These are phyloP conservation scores for Aspergillus asperescens DNA, from an alignment of 495 filamentous ascomycete species.

Conservation along the genomic window DNA sequence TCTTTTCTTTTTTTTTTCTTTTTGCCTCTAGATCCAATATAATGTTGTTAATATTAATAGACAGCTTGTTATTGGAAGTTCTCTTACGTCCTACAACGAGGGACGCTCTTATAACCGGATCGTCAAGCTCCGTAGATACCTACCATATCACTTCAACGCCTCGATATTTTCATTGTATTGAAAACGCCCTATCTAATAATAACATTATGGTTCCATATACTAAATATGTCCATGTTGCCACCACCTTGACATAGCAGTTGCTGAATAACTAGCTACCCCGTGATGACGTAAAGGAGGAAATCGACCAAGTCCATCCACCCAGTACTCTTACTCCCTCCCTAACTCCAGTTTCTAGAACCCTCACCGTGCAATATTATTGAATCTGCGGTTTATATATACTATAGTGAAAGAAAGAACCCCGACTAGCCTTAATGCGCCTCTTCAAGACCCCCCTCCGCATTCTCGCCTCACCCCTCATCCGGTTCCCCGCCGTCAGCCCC, in stretches of 20 bases:
- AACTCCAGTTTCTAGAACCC: too few species aligned
- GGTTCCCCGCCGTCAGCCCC: constrained; percentile 13
- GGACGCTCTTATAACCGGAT: too few species aligned
- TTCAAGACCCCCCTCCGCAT: constrained; percentile 49
- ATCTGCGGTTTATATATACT: too few species aligned
- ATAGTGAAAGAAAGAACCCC: background rate
- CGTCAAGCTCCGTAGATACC: background rate
- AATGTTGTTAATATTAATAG: too few species aligned
- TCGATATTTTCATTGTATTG: too few species aligned
- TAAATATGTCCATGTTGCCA: background rate
- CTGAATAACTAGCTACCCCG: background rate
- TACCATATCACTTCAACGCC: background rate
- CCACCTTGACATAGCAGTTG: too few species aligned
- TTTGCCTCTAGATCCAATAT: too few species aligned
- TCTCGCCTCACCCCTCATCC: constrained; percentile 30
- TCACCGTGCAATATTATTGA: background rate
- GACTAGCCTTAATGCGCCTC: constrained; percentile 48
- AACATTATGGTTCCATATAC: background rate
- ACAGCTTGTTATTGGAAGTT: too few species aligned
- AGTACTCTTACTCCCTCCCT: background rate
- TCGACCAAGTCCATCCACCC: background rate
- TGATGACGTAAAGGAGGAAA: constrained; percentile 10
- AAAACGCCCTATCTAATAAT: background rate
- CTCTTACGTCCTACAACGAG: too few species aligned
- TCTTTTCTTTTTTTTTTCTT: too few species aligned